Evolutionary conservation across 345 rosid species (phyloP).

Genomic region (Hibiscus syriacus): DNA sequence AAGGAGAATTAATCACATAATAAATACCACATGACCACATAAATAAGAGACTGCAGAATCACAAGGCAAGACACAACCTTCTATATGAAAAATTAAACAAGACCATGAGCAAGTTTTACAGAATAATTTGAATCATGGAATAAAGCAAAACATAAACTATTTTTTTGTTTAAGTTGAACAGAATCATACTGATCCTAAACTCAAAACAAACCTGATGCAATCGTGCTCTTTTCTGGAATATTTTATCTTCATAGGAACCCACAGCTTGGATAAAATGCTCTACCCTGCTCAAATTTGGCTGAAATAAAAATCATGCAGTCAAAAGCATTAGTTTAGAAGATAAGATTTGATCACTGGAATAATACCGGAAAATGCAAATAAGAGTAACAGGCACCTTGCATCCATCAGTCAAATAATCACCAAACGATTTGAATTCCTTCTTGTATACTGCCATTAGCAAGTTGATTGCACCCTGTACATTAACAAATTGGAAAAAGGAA

Average conservation of each 20-base stretch:
- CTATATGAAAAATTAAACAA: not conserved
- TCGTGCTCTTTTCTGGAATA: constrained; percentile 81
- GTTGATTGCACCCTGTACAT: constrained; percentile 85
- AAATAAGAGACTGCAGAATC: not conserved
- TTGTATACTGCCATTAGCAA: constrained; percentile 79
- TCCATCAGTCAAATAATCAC: constrained; percentile 63
- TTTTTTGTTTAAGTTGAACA: not conserved
- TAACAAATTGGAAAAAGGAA: not conserved
- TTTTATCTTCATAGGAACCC: constrained; percentile 72
- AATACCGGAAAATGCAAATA: not conserved
- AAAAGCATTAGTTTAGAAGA: not conserved
- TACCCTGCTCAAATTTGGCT: constrained; percentile 69
- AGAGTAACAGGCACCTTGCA: constrained; percentile 49
- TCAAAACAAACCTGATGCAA: constrained; percentile 52
- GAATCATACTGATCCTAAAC: not conserved
- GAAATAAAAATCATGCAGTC: constrained; percentile 19
- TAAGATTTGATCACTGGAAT: constrained; percentile 1
- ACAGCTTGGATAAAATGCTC: constrained; percentile 90
- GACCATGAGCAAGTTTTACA: not conserved
- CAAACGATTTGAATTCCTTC: constrained; percentile 57
- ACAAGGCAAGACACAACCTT: not conserved
- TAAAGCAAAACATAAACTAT: not conserved
- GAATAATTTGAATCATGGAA: not conserved
- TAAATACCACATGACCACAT: not conserved
- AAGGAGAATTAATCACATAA: not conserved